Evolutionary conservation across 1,284 basidiomycete genomes (phyloP).

Genomic region (Pulchroboletus neoregius): DNA sequence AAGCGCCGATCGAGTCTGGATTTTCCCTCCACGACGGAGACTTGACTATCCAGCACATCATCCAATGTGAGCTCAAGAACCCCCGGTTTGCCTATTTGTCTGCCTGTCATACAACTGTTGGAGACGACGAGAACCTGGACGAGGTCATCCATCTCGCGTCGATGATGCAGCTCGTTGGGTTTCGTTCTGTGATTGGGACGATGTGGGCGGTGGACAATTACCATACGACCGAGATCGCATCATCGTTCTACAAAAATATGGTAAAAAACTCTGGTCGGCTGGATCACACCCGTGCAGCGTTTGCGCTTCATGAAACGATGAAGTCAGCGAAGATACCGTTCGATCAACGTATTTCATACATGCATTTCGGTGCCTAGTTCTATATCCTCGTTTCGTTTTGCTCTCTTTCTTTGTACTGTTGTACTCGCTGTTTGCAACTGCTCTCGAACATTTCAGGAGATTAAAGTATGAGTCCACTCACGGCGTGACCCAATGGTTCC

Average conservation of each 20-base stretch:
- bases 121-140: conserved; percentile 11
- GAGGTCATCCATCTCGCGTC: conserved; percentile 23
- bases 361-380: not conserved
- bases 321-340: not conserved
- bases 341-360: not conserved
- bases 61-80: conserved; percentile 18
- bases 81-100: conserved; percentile 35
- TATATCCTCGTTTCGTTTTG: too few species aligned
- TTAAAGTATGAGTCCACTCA: too few species aligned
- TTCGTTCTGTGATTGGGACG: conserved; percentile 6
- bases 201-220: conserved; percentile 5
- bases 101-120: conserved; percentile 29
- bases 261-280: conserved; percentile 1
- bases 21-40: too few species aligned
- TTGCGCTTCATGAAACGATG: not conserved
- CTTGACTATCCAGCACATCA: conserved; percentile 5
- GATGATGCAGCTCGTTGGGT: conserved; percentile 3
- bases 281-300: conserved; percentile 1
- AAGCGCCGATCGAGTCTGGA: too few species aligned
- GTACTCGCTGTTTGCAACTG: too few species aligned
- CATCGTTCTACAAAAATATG: conserved; percentile 5
- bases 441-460: too few species aligned
- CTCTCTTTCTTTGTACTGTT: too few species aligned
- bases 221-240: not conserved
- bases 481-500: too few species aligned